These are phyloP conservation scores for Apiospora arundinis DNA, from an alignment of 2,329 filamentous ascomycete species.

Conservation along the genomic window DNA sequence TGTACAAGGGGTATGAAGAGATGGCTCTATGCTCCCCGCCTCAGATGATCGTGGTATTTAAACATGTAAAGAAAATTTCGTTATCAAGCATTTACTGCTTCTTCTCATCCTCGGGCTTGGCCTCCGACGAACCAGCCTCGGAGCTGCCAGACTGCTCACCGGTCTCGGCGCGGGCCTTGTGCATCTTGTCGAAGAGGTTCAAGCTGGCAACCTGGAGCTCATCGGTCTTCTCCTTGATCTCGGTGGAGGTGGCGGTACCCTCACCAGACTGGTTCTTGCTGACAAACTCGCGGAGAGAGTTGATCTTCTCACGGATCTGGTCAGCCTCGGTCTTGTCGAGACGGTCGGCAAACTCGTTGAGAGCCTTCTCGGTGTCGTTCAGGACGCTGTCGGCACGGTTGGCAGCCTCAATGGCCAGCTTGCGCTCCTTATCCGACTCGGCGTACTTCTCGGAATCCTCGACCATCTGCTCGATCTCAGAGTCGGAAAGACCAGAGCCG, in stretches of 20 bases:
- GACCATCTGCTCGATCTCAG: conserved; percentile 97
- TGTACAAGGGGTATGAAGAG: conserved; percentile 48
- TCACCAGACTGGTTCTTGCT: conserved; percentile 95
- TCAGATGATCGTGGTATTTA: conserved; percentile 31
- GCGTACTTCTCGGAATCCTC: conserved; percentile 97
- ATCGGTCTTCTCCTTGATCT: conserved; percentile 98
- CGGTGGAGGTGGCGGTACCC: conserved; percentile 80
- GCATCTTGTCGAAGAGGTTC: conserved; percentile 99
- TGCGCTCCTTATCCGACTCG: conserved; percentile 95
- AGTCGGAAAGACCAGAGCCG: conserved; percentile 92
- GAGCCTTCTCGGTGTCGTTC: conserved; percentile 97
- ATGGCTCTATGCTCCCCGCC: conserved; percentile 37
- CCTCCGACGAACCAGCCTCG: conserved; percentile 50
- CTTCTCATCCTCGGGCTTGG: conserved; percentile 65
- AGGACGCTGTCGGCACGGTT: conserved; percentile 96
- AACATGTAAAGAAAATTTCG: conserved; percentile 31
- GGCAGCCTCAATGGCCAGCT: conserved; percentile 91
- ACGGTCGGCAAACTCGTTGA: conserved; percentile 95
- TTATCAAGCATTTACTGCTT: conserved; percentile 57
- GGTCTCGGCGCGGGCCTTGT: conserved; percentile 85
- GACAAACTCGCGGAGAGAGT: conserved; percentile 83
- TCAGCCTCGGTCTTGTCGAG: conserved; percentile 97
- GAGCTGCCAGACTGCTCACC: conserved; percentile 57
- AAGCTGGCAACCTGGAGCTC: conserved; percentile 95
- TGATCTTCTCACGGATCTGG: conserved; percentile 92